These are phyloP conservation scores for Fusarium chuoi DNA, from an alignment of 2,329 filamentous ascomycete genomes.

Conservation along the genomic window DNA sequence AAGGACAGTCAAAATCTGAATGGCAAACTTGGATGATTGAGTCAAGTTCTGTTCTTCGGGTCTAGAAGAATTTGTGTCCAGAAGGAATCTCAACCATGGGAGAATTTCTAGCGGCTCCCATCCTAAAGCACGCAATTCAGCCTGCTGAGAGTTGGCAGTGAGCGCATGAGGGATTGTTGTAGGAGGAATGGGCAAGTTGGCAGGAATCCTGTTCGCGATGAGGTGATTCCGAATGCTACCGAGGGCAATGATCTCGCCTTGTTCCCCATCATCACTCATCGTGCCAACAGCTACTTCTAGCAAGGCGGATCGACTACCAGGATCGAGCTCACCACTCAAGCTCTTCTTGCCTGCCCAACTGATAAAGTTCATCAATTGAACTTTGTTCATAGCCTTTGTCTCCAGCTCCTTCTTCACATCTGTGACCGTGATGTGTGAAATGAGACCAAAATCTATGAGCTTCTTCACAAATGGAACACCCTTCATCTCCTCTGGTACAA, in stretches of 20 bases:
- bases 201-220: conserved; percentile 79
- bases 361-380: conserved; percentile 84
- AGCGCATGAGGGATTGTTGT: conserved; percentile 87
- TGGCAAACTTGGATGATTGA: conserved; percentile 76
- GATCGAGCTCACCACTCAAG: conserved; percentile 76
- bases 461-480: conserved; percentile 81
- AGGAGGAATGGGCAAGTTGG: conserved; percentile 82
- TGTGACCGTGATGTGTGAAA: conserved; percentile 86
- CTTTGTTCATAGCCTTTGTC: conserved; percentile 79
- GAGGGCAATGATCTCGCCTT: conserved; percentile 80
- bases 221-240: conserved; percentile 80
- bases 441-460: conserved; percentile 83
- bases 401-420: conserved; percentile 89
- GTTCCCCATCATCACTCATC: conserved; percentile 67
- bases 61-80: conserved; percentile 72
- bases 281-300: conserved; percentile 84
- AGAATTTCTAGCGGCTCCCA: conserved; percentile 88
- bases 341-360: conserved; percentile 83
- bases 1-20: conserved; percentile 79
- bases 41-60: conserved; percentile 75
- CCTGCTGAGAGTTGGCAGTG: conserved; percentile 73
- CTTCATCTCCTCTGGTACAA: conserved; percentile 81
- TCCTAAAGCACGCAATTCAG: conserved; percentile 81
- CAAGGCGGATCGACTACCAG: conserved; percentile 72
- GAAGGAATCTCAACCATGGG: conserved; percentile 84